Base-by-base conservation (phyloP, 2,329 filamentous ascomycete species). In the Venturia nashicola region DNA sequence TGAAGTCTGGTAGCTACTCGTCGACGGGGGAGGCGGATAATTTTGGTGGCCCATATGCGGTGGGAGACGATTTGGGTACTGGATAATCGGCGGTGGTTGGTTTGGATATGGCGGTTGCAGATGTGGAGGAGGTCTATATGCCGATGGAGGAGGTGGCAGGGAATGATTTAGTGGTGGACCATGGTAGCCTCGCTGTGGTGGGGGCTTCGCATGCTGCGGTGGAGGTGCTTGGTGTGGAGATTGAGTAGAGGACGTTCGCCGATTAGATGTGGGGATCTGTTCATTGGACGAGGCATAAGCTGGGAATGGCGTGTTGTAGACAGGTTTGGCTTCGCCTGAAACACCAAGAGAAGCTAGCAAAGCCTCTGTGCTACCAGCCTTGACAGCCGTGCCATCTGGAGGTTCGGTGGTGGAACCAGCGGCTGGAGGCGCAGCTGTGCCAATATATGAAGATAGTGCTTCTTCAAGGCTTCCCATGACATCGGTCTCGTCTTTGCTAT, bases 271-370 rank as follows among this genome's bases (percentile, higher is more conserved):
- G 16, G n/a, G 43, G 43, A 39, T 42, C 20, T 65, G 51, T 36
- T 66, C 64, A 2, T 68, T 68, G 6, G 69, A 68, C n/a, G 72
- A 69, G 1, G 70, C 71, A 60, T 72, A 69, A 3, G 73, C 73
- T 39, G 73, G 73, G 34, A 72, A 72, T 27, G 73, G 73, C 20
- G 73, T 75, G 64, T 73, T 67, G 65, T 72, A 75, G 39, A 75
- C 72, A 20, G 70, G 65, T 65, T 73, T 74, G 7, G 74, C 72
- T 18, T 71, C 72, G 27, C 74, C 74, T 32, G 71, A 73, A 11
- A 76, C 74, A 14, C 74, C 74, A 18, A 76, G 68, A 7, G 68
- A 68, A 3, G 73, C 72, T 40, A 76, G 70, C 16, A 75, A 69
- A 39, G 72, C 71, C 64, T 76, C 74, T 66, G 74, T 71, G 2